Percentiles rank a stretch among this genome's conserved stretches.
These are phyloP conservation scores for Gossypium schwendimanii DNA, from an alignment of 441 rosid genomes.

Conservation along the genomic window DNA sequence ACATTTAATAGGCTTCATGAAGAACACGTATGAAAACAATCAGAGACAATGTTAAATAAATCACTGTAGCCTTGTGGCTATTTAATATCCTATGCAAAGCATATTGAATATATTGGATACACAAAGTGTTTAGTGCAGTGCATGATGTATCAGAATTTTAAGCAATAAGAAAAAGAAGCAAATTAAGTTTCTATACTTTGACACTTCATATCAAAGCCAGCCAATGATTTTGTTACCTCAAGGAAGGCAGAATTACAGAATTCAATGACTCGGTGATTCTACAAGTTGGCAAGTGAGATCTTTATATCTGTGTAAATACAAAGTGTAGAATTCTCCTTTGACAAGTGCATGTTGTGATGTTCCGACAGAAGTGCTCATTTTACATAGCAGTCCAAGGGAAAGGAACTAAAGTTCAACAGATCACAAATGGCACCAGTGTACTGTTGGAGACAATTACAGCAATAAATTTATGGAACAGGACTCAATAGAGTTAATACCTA, in stretches of 20 bases:
- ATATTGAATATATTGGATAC: neutral
- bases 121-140: neutral
- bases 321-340: constrained; percentile 1
- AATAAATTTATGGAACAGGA: neutral
- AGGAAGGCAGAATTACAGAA: neutral
- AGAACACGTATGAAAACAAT: neutral
- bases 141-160: neutral
- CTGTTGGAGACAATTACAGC: neutral
- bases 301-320: neutral
- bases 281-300: neutral
- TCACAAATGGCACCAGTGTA: neutral
- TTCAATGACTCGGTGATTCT: neutral
- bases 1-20: neutral
- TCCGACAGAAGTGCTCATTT: neutral
- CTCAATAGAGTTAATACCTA: constrained; percentile 45
- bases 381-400: constrained; percentile 2
- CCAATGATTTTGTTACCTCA: constrained; percentile 6
- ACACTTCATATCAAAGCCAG: neutral
- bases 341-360: constrained; percentile 1
- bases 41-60: neutral
- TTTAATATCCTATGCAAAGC: neutral
- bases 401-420: neutral
- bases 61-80: neutral
- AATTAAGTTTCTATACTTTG: neutral
- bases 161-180: neutral